A percentile compares a stretch with the other conserved stretches of the same genome.
Evolutionary conservation across 1,284 basidiomycete species (phyloP).

Genomic region (Jaminaea rosea): DNA sequence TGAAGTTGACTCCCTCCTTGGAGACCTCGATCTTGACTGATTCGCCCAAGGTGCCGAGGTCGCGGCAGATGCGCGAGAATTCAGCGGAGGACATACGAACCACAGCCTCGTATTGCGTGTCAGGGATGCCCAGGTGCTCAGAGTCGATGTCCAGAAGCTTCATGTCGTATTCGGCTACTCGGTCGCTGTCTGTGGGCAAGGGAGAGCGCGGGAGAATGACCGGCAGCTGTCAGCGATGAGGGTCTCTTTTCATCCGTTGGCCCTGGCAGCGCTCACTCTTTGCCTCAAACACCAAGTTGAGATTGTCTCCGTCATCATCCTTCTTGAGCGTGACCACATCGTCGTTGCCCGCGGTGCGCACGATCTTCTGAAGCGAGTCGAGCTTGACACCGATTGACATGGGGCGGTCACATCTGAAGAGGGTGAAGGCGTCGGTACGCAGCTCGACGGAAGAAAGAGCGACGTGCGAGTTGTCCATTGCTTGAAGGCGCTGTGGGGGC

Average conservation of each 20-base stretch:
- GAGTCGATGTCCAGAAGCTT: constrained; percentile 98
- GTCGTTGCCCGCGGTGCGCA: constrained; percentile 95
- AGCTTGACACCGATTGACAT: constrained; percentile 64
- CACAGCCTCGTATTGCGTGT: constrained; percentile 92
- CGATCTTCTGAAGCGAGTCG: constrained; percentile 80
- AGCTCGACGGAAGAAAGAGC: constrained; percentile 80
- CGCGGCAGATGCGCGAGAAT: constrained; percentile 84
- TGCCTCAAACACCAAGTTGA: constrained; percentile 84
- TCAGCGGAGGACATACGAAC: constrained; percentile 79
- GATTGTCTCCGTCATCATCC: constrained; percentile 77
- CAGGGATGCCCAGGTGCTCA: constrained; percentile 92
- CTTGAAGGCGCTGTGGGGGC: constrained; percentile 55
- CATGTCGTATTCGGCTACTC: constrained; percentile 96
- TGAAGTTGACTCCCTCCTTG: constrained; percentile 94
- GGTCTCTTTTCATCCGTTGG: background rate
- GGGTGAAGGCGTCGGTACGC: constrained; percentile 33
- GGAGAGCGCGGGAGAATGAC: background rate
- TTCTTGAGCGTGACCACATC: constrained; percentile 88
- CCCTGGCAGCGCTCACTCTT: constrained; percentile 57
- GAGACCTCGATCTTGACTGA: constrained; percentile 88
- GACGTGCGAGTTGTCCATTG: constrained; percentile 99
- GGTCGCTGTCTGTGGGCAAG: constrained; percentile 65
- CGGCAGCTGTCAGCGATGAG: background rate
- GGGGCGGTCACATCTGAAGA: constrained; percentile 86
- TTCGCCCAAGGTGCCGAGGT: constrained; percentile 86